These are phyloP conservation scores for Zea mays DNA, from an alignment of 176 grass and related monocot species.

Conservation along the genomic window DNA sequence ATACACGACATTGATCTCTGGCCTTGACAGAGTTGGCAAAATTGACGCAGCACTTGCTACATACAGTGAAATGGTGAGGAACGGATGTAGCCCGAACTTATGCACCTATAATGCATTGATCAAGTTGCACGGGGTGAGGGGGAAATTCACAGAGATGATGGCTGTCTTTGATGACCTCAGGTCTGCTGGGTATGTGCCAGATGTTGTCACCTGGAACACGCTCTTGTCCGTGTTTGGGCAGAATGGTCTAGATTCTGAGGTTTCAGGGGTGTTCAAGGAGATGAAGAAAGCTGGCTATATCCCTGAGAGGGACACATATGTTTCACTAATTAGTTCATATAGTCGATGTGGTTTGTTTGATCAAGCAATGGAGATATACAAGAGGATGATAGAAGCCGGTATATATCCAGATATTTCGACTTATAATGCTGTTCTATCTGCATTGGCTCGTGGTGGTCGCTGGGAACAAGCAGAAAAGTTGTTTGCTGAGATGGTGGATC, in stretches of 20 bases:
- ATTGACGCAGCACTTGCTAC: constrained; percentile 57
- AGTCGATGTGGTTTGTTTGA: constrained; percentile 83
- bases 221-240: constrained; percentile 83
- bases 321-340: constrained; percentile 88
- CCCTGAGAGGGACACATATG: constrained; percentile 85
- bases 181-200: constrained; percentile 52
- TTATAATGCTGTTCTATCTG: constrained; percentile 83
- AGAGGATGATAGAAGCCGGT: constrained; percentile 78
- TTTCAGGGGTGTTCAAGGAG: constrained; percentile 85
- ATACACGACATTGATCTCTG: constrained; percentile 87
- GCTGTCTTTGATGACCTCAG: constrained; percentile 75
- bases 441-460: constrained; percentile 63
- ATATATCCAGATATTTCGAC: constrained; percentile 75
- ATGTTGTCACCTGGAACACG: constrained; percentile 90
- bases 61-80: constrained; percentile 69
- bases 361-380: constrained; percentile 93
- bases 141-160: constrained; percentile 86
- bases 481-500: constrained; percentile 73
- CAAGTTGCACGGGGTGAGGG: constrained; percentile 72
- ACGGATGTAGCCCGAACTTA: constrained; percentile 70
- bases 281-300: constrained; percentile 92
- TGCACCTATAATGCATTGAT: constrained; percentile 93
- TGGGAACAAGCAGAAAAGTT: constrained; percentile 81
- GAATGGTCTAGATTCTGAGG: constrained; percentile 76
- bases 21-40: constrained; percentile 73